Base-by-base conservation (phyloP, 805 yeast genomes). In the Henningerozyma blattae region DNA sequence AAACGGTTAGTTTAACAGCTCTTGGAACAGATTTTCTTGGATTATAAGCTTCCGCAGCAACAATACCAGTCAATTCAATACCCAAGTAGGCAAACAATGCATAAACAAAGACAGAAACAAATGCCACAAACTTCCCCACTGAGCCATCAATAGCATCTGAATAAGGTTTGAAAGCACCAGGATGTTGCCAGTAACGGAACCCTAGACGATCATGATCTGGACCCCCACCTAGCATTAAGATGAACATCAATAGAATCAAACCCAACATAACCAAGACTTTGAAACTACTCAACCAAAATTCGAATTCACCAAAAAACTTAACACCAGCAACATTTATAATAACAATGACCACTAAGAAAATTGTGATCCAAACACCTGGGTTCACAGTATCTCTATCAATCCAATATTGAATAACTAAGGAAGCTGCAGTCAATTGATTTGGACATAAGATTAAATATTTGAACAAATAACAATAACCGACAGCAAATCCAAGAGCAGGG, bases 221-320 rank as follows among this genome's bases (percentile, higher is more conserved):
- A 19, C 76, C 82, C 35, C 91, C 94, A 39, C 94, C 94, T 36
- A 75, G 61, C 59, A 79, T 77, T 39, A 81, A 69, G 37, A 76
- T 59, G 42, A 79, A 66, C 34, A 79, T 61, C 33, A 78, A 54
- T 13, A 82, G 39, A 37, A 82, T 78, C 31, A 81, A 62, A n/a
- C 80, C 86, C 28, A 75, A 42, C 61, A 75, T 70, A 5, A 81
- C 73, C 27, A 75, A 29, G 22, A 81, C 76, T 58, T 81, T 81
- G 45, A 79, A 58, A 19, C 71, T 52, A 3, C 82, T 73, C 35
- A 79, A 61, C 64, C 64, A 61, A 38, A 54, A 62, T 44, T 51
- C 54, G 43, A 60, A 58, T 41, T 70, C 75, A 33, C 75, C 77
- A 39, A 68, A 70, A 33, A 62, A 54, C 34, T 47, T 48, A 18